Base-by-base conservation (phyloP, 805 yeast species). In the Lachancea lanzarotensis region DNA sequence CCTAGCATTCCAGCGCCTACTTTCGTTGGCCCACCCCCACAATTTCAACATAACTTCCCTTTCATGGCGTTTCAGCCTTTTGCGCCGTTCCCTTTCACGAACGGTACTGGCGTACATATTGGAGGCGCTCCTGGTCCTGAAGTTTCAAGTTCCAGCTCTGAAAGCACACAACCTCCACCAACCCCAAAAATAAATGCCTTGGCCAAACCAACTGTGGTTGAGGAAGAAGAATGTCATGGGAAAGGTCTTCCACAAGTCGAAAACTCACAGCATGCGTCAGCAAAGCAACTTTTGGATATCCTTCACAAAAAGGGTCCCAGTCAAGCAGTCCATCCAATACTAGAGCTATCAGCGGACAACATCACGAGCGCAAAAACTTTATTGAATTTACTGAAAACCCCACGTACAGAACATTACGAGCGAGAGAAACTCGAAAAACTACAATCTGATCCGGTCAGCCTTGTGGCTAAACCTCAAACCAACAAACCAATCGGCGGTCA, bases 71-170 rank as follows among this genome's bases (percentile, higher is more conserved):
- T 60, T 34, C 65, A 60, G 35, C 63, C 66, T 0, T 63, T 62
- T 49, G 57, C 67, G 1, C 66, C 67, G n/a, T 60, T 59, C 34
- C 65, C 62, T 25, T 59, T 58, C 35, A 53, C 51, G 19, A 55
- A 56, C 45, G 59, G 59, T 17, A 11, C 36, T 18, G 44, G 45
- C 12, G 22, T 47, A 15, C 55, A 52, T 17, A 20, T 37, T 17
- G 47, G 47, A 8, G 45, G 46, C 17, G 36, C 25, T 18, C 46
- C 45, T 31, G 38, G 29, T 25, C 45, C 38, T 31, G 46, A 37
- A 38, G 34, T 48, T 46, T 29, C 52, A 41, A 27, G 48, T 15
- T 46, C 42, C 4, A 22, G 34, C 11, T n/a, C 33, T 11, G 43
- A 26, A 4, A 43, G 51, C 20, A 42, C 52, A 4, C 43, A 49